Percentiles rank a stretch among this genome's conserved stretches.
phyloP scores from a whole-genome alignment of 2,329 filamentous ascomycete species.

The Boeremia exigua region DNA sequence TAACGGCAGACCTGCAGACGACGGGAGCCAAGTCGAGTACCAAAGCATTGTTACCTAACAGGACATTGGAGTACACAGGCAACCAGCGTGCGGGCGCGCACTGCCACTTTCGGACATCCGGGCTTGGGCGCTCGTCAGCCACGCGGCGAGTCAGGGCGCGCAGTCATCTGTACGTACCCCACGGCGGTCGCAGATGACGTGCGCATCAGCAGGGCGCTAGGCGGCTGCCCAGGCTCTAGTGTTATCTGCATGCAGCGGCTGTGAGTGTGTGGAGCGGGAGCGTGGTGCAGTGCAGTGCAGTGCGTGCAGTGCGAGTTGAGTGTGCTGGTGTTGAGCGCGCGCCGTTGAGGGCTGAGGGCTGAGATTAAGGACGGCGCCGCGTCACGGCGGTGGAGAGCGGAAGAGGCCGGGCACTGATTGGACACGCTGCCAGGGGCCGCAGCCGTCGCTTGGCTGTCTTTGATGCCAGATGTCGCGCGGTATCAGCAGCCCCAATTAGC shows the following conservation, averaged over 20 bases:
- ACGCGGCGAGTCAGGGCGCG: slow-evolving; percentile 7
- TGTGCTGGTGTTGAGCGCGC: no score
- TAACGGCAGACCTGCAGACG: no score
- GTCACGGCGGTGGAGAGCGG: slow-evolving; percentile 2
- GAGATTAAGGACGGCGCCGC: slow-evolving; percentile 7
- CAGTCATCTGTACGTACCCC: slow-evolving; percentile 13
- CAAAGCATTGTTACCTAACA: no score
- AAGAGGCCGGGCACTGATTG: slow-evolving; percentile 7
- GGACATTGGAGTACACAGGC: no score
- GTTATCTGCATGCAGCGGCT: not conserved
- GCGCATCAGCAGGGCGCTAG: not conserved
- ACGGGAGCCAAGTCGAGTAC: no score
- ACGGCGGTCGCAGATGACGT: slow-evolving; percentile 13
- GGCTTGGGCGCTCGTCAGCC: not conserved
- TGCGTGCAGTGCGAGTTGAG: no score
- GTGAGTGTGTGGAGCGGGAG: no score
- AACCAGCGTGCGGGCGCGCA: no score
- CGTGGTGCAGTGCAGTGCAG: no score
- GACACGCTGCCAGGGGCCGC: not conserved
- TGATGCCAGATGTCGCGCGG: slow-evolving; percentile 10
- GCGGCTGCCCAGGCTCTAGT: not conserved
- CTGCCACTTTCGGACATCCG: no score
- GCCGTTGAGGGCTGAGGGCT: no score
- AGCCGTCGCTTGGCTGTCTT: not conserved
- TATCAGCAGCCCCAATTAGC: slow-evolving; percentile 17